Evolutionary conservation across 2,329 filamentous ascomycete species (phyloP), one percentile per base, ranked within the genome.

Genomic region (Hypoxylon sp.): DNA sequence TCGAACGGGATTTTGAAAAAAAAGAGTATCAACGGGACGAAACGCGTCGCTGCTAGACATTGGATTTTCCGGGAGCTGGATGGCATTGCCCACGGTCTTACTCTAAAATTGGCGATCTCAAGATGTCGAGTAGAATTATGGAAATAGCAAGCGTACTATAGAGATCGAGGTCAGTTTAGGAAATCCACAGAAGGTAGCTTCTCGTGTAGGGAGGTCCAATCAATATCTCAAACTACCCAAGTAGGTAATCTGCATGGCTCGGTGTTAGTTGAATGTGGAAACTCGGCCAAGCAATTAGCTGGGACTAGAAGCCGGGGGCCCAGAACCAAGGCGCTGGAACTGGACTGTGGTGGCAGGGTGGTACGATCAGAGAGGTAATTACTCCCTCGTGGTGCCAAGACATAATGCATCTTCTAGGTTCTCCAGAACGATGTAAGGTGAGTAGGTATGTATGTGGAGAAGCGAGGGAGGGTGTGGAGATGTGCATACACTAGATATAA

Each of bases 1-100:
- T 82, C 63, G 87, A 88, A 79, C 86, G 83, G 82, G 87, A 84
- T 0, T 87, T 89, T 58, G 85, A 78, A 29, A 87, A 78, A 29
- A 87, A 87, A 75, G 84, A 86, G 86, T n/a, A 87, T 89, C 75
- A 88, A 88, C 72, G 86, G 87, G 8, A 88, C 84, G 6, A 89
- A 89, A 75, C 88, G 84, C 82, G 82, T 87, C n/a, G 86, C 88
- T 37, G 84, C 83, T 39, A 84, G 87, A 73, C 75, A 84, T 27
- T 79, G 17, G 86, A 84, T n/a, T 89, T 89, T 72, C 82, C 85
- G 1, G 74, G 82, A 32, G 78, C 79, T 15, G 87, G 82, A 73
- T 81, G 81, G 56, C 82, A 88, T 73, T 88, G 85, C 75, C 79
- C 87, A 50, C 77, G 84, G 55, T 86, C 87, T 15, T 88, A 87